These are phyloP conservation scores for Clavaria fumosa DNA, from an alignment of 768 basidiomycete genomes.

Conservation along the genomic window DNA sequence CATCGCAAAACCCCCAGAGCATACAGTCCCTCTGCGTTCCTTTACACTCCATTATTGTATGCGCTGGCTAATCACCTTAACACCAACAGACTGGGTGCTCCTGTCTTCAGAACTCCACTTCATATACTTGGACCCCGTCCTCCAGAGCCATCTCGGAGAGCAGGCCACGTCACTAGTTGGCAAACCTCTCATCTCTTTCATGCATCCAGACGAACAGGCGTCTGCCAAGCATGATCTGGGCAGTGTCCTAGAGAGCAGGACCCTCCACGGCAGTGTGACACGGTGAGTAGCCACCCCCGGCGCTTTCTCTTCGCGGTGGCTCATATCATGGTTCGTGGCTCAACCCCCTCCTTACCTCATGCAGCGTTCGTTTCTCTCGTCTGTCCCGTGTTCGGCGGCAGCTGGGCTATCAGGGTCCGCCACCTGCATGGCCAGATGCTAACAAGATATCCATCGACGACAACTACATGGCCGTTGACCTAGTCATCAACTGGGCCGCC, in stretches of 20 bases:
- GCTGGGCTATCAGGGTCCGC: constrained; percentile 51
- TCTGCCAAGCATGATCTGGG: constrained; percentile 63
- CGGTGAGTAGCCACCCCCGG: constrained; percentile 25
- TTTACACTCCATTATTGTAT: constrained; percentile 1
- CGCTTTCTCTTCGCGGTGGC: constrained; percentile 10
- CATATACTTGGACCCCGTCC: constrained; percentile 73
- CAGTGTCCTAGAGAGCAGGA: constrained; percentile 56
- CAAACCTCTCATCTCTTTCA: constrained; percentile 56
- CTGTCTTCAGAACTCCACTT: constrained; percentile 63
- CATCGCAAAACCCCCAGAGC: neutral
- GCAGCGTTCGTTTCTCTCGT: constrained; percentile 66
- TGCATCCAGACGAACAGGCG: constrained; percentile 72
- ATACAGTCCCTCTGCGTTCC: neutral
- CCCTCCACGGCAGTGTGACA: constrained; percentile 73
- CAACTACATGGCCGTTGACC: constrained; percentile 75
- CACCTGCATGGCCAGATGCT: constrained; percentile 40
- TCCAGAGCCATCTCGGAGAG: constrained; percentile 52
- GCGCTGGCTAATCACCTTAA: constrained; percentile 11
- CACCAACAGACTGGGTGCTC: constrained; percentile 58
- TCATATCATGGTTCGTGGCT: constrained; percentile 7
- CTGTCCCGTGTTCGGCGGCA: constrained; percentile 55
- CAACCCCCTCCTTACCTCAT: constrained; percentile 11
- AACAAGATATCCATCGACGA: constrained; percentile 56
- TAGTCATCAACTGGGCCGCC: constrained; percentile 82
- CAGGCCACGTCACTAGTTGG: constrained; percentile 58